Evolutionary conservation across 73 alveolate genomes (phyloP), one percentile per base, ranked within the genome.

Genomic region (Paramecium bursaria): DNA sequence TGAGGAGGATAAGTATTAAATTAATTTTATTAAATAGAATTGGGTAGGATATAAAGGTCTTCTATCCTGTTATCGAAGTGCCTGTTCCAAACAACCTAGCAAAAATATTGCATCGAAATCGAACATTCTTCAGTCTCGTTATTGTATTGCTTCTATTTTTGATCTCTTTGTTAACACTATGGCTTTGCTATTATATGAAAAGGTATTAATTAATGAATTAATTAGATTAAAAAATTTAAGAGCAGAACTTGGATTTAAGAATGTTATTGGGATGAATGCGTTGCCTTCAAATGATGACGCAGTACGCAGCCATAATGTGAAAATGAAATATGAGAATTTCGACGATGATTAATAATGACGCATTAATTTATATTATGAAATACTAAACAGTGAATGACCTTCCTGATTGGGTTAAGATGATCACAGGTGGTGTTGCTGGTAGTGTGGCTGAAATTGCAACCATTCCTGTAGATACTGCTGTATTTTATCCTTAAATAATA

Each of bases 391-490:
- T 48, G 25, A 73, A 79, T 42, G 76, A 79, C 54, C 73, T 79
- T 48, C 89, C 89, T 30, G 75, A 53, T 53, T 73, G 85, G 61
- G 52, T 79, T 0, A 79, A 53, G 77, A 79, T 79, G 89, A 33
- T 79, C 35, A 54, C 89, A 29, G 89, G 89, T 33, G 89, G 89
- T 54, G 14, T 79, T 19, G 89, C 89, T 19, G 89, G 89, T 17
- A 39, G 85, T 54, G 89, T 79, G 7, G 89, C 89, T 25, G 89
- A 79, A 30, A 82, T 57, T 31, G 3, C 15, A 0, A 74, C 74
- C 14, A 88, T 91, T 47, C 96, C 96, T 11, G 39, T 91, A 2
- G 96, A 91, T 44, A 91, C 96, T 19, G 94, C 93, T 48, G 82
- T 67, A 67, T 67, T 44, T 67, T 27, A 39, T 2, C 7, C 21